Base-by-base conservation (phyloP, 352 stramenopile species). In the Phytophthora parvispora region DNA sequence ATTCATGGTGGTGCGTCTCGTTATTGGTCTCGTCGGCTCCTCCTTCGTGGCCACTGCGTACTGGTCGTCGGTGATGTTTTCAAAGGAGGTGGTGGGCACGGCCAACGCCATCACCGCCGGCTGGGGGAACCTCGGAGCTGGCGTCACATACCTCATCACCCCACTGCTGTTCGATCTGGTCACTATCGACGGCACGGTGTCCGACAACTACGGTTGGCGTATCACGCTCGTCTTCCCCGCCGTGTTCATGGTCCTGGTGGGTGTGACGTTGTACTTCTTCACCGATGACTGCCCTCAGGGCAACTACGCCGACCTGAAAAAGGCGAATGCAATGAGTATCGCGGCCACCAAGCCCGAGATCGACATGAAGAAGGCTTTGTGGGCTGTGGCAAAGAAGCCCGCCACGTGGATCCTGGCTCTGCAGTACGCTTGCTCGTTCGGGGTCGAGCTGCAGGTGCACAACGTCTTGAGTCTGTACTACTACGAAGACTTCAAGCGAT, bases 11-110 rank as follows among this genome's bases (percentile, higher is more conserved):
- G 70, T 97, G 49, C 89, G 95, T 9, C 95, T 99, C 61, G 97
- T 97, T 62, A 98, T 99, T 64, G 97, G 96, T 15, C 66, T 98
- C 64, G 91, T 97, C 6, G 96, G 95, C 51, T 92, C 83, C 50
- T 88, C 92, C 15, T 99, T 99, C 66, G 92, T 99, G 2, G 86
- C 91, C 20, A 98, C 90, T 36, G 83, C 97, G 60, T 98, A 92
- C 71, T 99, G 96, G 96, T 97, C 93, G 0, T 93, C 84, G 43
- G 67, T 88, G 45, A 98, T 99, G 87, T 99, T 99, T 63, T 87
- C 83, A n/a, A 97, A 91, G 61, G 78, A 98, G 63, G 82, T 99
- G 34, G 95, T 98, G 7, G 97, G 97, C 53, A 96, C 84, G n/a
- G 96, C 95, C 2, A 99, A 99, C 66, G 94, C 93, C n/a, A 74